phyloP scores from a whole-genome alignment of 306 rosid genomes.

The Prunus mira region DNA sequence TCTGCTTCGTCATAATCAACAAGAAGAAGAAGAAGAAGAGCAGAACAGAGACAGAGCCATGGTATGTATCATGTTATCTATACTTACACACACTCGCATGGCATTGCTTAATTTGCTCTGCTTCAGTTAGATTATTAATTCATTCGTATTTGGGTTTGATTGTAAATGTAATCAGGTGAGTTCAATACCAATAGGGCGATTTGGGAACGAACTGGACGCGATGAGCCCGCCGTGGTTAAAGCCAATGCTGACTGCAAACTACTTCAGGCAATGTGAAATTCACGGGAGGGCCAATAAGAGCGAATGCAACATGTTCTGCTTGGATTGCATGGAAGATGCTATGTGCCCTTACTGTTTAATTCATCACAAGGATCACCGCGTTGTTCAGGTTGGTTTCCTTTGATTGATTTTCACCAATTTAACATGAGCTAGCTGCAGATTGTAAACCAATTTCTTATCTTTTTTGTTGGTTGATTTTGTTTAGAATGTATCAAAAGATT shows the following conservation, averaged over 20 bases:
- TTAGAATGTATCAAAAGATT: not conserved
- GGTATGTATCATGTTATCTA: not conserved
- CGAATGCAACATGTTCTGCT: constrained; percentile 51
- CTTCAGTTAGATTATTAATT: not conserved
- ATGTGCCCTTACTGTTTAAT: constrained; percentile 39
- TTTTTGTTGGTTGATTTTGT: not conserved
- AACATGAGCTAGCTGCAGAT: too few species aligned
- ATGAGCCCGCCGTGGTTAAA: constrained; percentile 39
- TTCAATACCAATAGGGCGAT: constrained; percentile 25
- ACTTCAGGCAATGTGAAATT: constrained; percentile 31
- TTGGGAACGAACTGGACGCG: constrained; percentile 10
- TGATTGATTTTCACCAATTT: too few species aligned
- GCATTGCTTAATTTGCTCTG: not conserved
- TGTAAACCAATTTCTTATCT: not conserved
- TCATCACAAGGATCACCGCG: constrained; percentile 36
- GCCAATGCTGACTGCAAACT: constrained; percentile 35
- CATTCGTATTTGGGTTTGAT: not conserved
- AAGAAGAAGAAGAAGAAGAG: not conserved
- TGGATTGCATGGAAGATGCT: constrained; percentile 39
- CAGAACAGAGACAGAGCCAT: not conserved
- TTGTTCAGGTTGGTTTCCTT: constrained; percentile 35
- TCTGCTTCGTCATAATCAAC: not conserved
- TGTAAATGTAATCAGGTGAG: constrained; percentile 30
- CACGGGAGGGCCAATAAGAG: constrained; percentile 37
- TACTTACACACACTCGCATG: not conserved